A percentile compares a stretch with the other conserved stretches of the same genome.
phyloP scores from a whole-genome alignment of 2,329 filamentous ascomycete species.

The Fusarium tricinctum region DNA sequence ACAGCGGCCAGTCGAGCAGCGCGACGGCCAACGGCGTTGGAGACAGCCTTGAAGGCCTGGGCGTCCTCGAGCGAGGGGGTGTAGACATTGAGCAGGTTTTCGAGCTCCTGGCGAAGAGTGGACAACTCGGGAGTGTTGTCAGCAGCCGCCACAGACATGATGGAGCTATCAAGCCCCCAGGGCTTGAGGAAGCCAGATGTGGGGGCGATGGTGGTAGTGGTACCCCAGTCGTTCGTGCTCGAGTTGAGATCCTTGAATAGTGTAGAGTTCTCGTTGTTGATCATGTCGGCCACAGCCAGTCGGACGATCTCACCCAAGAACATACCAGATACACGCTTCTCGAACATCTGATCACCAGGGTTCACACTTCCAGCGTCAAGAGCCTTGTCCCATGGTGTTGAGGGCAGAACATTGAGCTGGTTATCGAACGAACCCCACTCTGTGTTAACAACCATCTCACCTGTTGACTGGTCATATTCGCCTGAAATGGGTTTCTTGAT shows the following conservation, averaged over 20 bases:
- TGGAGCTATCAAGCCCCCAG: slow-evolving; percentile 92
- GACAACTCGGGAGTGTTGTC: slow-evolving; percentile 81
- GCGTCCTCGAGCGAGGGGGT: slow-evolving; percentile 86
- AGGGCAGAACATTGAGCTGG: slow-evolving; percentile 86
- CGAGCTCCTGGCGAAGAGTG: slow-evolving; percentile 81
- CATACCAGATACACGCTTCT: slow-evolving; percentile 98
- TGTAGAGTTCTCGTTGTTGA: slow-evolving; percentile 74
- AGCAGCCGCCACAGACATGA: slow-evolving; percentile 88
- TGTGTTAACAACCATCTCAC: slow-evolving; percentile 97
- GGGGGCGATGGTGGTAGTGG: slow-evolving; percentile 76
- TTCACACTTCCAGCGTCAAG: slow-evolving; percentile 88
- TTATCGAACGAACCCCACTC: slow-evolving; percentile 99
- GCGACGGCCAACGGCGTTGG: slow-evolving; percentile 86
- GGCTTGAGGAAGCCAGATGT: slow-evolving; percentile 78
- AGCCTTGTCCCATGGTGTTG: slow-evolving; percentile 83
- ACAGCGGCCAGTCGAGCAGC: slow-evolving; percentile 90
- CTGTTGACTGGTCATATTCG: slow-evolving; percentile 82
- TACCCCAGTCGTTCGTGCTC: slow-evolving; percentile 76
- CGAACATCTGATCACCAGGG: slow-evolving; percentile 97
- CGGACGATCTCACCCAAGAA: slow-evolving; percentile 96
- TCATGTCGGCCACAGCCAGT: slow-evolving; percentile 78
- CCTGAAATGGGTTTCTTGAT: slow-evolving; percentile 82
- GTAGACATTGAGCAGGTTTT: slow-evolving; percentile 81
- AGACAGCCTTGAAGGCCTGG: slow-evolving; percentile 85
- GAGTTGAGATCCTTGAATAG: slow-evolving; percentile 85